A percentile compares a stretch with the other conserved stretches of the same genome.
Conservation (phyloP, 2,329 filamentous ascomycete genomes). For the Scedosporium apiospermum region DNA sequence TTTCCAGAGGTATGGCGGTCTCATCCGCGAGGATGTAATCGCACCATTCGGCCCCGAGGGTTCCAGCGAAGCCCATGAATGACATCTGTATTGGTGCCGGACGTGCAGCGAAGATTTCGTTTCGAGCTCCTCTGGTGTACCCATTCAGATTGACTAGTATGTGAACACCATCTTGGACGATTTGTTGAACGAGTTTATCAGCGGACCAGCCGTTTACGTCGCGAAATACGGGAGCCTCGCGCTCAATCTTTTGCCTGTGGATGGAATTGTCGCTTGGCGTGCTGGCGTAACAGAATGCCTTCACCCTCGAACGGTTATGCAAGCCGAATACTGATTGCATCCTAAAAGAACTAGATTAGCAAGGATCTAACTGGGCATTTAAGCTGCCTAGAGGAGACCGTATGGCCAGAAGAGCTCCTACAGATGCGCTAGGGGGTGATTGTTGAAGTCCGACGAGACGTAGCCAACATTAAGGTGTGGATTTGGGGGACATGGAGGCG, state of each 20-base stretch:
- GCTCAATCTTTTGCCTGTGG: slow-evolving; percentile 87
- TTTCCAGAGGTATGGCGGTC: slow-evolving; percentile 73
- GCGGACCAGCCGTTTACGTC: slow-evolving; percentile 83
- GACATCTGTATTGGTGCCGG: slow-evolving; percentile 98
- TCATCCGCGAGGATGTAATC: slow-evolving; percentile 91
- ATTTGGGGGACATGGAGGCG: slow-evolving; percentile 72
- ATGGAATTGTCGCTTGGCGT: slow-evolving; percentile 81
- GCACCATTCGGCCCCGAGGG: slow-evolving; percentile 94
- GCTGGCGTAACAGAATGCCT: slow-evolving; percentile 92
- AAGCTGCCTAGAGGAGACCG: background rate
- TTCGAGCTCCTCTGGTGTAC: slow-evolving; percentile 91
- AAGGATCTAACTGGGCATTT: background rate
- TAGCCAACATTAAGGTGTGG: slow-evolving; percentile 90
- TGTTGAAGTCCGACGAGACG: slow-evolving; percentile 97
- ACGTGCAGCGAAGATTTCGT: slow-evolving; percentile 92
- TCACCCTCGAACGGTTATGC: slow-evolving; percentile 63
- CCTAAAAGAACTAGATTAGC: slow-evolving; percentile 19
- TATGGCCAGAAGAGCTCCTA: slow-evolving; percentile 24
- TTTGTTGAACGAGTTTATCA: slow-evolving; percentile 76
- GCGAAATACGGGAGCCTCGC: slow-evolving; percentile 80
- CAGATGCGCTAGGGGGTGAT: slow-evolving; percentile 90
- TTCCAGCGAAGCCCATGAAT: slow-evolving; percentile 98
- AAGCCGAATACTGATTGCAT: slow-evolving; percentile 99
- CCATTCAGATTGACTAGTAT: slow-evolving; percentile 97
- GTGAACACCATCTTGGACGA: slow-evolving; percentile 80